These are phyloP conservation scores for Penicillium psychrosexuale DNA, from an alignment of 2,329 filamentous ascomycete species.

Conservation along the genomic window DNA sequence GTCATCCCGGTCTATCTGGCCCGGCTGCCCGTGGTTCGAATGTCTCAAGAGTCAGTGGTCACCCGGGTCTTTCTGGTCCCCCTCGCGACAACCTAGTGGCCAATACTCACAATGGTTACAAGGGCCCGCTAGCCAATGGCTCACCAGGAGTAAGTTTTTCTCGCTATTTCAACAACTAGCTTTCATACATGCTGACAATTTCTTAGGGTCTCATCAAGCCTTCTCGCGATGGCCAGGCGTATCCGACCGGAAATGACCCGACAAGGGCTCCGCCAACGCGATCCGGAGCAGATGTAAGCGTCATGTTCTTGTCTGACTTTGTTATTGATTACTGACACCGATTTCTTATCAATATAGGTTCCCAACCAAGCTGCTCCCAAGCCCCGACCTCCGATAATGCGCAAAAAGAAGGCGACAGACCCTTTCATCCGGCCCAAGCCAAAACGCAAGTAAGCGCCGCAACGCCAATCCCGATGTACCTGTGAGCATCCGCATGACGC, in stretches of 20 bases:
- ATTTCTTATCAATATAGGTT: constrained; percentile 19
- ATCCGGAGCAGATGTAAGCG: constrained; percentile 23
- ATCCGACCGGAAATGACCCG: constrained; percentile 24
- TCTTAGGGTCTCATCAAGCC: constrained; percentile 40
- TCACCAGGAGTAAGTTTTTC: constrained; percentile 15
- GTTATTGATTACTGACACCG: constrained; percentile 1
- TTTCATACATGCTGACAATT: constrained; percentile 23
- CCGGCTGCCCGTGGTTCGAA: neutral
- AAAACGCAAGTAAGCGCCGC: constrained; percentile 23
- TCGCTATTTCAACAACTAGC: neutral
- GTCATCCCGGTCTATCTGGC: constrained; percentile 1
- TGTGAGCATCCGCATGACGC: neutral
- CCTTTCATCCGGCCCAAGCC: constrained; percentile 44
- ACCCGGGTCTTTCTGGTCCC: neutral
- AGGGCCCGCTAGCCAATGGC: constrained; percentile 16
- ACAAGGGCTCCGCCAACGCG: constrained; percentile 15
- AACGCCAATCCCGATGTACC: neutral
- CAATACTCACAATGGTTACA: constrained; percentile 9
- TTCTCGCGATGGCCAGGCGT: constrained; percentile 37
- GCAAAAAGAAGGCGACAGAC: constrained; percentile 41
- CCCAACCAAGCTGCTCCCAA: constrained; percentile 14
- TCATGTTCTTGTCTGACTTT: neutral
- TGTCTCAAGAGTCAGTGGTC: neutral
- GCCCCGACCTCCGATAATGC: constrained; percentile 31
- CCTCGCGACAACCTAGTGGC: neutral